Percentiles rank a stretch among this genome's conserved stretches.
Conservation (phyloP, 305 asterid genomes). For the Petunia hybrid region DNA sequence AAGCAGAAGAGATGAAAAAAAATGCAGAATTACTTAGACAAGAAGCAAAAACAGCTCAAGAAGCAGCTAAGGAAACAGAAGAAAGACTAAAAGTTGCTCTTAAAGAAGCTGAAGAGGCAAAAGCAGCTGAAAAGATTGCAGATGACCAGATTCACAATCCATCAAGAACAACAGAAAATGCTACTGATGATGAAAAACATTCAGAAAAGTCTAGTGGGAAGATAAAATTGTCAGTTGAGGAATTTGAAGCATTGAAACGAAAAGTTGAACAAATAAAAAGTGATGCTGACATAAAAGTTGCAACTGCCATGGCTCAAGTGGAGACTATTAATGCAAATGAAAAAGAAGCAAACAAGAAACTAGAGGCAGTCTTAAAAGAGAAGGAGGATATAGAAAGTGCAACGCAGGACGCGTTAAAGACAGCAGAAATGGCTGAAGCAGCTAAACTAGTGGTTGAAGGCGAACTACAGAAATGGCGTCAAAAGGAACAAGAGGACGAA, state of each 20-base stretch:
- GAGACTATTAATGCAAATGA: conserved; percentile 56
- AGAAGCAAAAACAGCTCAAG: conserved; percentile 60
- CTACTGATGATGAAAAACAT: conserved; percentile 2
- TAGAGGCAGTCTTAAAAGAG: conserved; percentile 56
- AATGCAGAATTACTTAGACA: conserved; percentile 62
- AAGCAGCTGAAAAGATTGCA: conserved; percentile 67
- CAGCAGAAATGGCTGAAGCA: conserved; percentile 79
- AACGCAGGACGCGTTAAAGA: conserved; percentile 63
- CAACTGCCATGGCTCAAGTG: conserved; percentile 65
- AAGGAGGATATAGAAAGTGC: conserved; percentile 57
- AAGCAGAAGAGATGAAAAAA: conserved; percentile 67
- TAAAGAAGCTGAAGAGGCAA: conserved; percentile 65
- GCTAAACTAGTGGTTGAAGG: conserved; percentile 65
- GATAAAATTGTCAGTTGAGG: conserved; percentile 61
- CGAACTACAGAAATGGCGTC: conserved; percentile 71
- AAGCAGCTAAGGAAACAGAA: conserved; percentile 66
- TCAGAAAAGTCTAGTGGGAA: conserved; percentile 44
- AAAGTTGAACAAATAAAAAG: conserved; percentile 51
- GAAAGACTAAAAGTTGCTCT: conserved; percentile 54
- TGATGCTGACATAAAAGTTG: conserved; percentile 67
- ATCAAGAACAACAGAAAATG: conserved; percentile 38
- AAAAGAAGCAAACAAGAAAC: conserved; percentile 47
- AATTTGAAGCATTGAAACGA: conserved; percentile 60
- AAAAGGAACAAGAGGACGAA: conserved; percentile 45
- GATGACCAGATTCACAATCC: conserved; percentile 60